Conservation (phyloP, 1,284 basidiomycete species). For the Austroboletus niveus region DNA sequence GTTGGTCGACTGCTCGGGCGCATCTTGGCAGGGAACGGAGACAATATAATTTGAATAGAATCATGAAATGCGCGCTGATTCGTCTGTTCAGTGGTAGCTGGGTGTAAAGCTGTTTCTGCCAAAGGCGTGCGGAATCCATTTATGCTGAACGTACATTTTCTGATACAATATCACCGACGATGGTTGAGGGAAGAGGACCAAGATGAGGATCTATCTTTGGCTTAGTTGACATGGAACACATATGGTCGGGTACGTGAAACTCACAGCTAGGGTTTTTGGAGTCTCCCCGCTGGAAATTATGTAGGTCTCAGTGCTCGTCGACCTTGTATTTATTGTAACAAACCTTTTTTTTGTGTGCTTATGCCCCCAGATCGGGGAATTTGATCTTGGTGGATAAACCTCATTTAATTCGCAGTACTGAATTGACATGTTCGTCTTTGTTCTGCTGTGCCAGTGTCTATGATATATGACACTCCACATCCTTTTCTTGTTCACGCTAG, state of each 20-base stretch:
- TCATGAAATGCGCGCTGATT: too few species aligned
- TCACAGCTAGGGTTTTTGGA: slow-evolving; percentile 18
- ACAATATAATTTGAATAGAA: too few species aligned
- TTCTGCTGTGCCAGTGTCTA: not conserved
- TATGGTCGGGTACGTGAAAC: slow-evolving; percentile 30
- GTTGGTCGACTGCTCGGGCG: too few species aligned
- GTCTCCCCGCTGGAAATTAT: too few species aligned
- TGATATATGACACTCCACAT: not conserved
- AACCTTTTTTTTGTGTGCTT: too few species aligned
- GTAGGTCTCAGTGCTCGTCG: too few species aligned
- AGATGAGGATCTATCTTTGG: slow-evolving; percentile 34
- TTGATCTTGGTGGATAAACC: not conserved
- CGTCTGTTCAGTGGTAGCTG: too few species aligned
- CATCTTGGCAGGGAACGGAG: too few species aligned
- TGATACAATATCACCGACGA: slow-evolving; percentile 46
- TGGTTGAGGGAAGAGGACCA: slow-evolving; percentile 35
- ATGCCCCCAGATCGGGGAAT: slow-evolving; percentile 2
- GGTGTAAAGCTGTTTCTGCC: too few species aligned
- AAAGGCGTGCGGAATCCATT: too few species aligned
- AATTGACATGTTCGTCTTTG: not conserved
- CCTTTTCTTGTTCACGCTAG: not conserved
- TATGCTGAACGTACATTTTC: not conserved
- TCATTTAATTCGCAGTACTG: not conserved
- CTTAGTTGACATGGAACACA: not conserved
- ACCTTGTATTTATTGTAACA: too few species aligned